Conservation (phyloP, 192 early-diverging fungal genomes). For the Hyaloraphidium curvatum region DNA sequence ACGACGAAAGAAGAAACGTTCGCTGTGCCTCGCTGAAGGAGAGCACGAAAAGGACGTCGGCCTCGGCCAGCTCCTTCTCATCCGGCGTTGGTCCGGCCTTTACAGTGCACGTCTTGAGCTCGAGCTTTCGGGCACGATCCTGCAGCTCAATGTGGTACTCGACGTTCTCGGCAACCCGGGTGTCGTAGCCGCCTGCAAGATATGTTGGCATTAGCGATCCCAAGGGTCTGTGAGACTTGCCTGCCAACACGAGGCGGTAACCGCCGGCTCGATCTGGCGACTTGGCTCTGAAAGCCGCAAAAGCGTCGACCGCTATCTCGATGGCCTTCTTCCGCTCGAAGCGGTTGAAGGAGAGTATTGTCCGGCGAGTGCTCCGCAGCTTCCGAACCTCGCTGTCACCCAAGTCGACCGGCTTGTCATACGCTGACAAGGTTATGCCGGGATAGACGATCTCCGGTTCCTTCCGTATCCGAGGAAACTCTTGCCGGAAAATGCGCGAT, state of each 20-base stretch:
- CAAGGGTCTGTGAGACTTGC: conserved; percentile 20
- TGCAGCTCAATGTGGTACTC: conserved; percentile 56
- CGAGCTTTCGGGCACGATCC: conserved; percentile 24
- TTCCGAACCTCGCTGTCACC: conserved; percentile 28
- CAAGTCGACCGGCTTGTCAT: conserved; percentile 35
- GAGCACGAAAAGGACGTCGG: conserved; percentile 64
- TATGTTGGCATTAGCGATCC: too few relatives aligned
- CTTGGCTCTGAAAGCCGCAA: conserved; percentile 25
- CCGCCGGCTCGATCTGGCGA: neutral
- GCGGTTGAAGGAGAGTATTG: conserved; percentile 77
- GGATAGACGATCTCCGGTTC: conserved; percentile 64
- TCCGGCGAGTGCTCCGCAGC: neutral
- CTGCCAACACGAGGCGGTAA: conserved; percentile 49
- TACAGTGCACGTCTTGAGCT: conserved; percentile 12
- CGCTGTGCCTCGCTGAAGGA: conserved; percentile 72
- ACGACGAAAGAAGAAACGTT: conserved; percentile 37
- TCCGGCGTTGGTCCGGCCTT: conserved; percentile 1
- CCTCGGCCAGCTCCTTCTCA: neutral
- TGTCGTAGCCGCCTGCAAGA: conserved; percentile 81
- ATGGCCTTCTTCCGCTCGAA: conserved; percentile 92
- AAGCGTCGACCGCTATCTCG: conserved; percentile 53
- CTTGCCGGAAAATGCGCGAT: conserved; percentile 37
- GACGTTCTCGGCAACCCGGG: conserved; percentile 65
- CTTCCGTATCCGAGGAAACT: conserved; percentile 44
- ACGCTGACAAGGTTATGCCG: conserved; percentile 53